These are phyloP conservation scores for Phylloporus sp. DNA, from an alignment of 768 basidiomycete genomes.

Conservation along the genomic window DNA sequence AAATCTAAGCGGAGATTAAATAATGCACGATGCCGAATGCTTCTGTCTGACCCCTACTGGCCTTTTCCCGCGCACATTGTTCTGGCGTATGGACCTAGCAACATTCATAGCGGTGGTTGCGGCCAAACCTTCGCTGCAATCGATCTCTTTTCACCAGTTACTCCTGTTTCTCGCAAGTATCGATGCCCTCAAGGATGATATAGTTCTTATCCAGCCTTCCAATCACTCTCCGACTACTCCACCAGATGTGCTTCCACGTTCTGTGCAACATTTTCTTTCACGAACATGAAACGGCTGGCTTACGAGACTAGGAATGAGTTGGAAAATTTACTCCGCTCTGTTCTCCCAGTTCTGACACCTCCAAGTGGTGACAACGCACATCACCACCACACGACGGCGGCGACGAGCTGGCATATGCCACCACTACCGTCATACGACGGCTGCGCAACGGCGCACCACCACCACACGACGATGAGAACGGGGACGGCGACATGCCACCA, in stretches of 20 bases:
- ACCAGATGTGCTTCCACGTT: background rate
- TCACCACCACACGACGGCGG: too few relatives aligned
- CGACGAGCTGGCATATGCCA: too few relatives aligned
- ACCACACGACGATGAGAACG: too few relatives aligned
- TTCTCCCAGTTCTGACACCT: too few relatives aligned
- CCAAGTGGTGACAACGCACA: too few relatives aligned
- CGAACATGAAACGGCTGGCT: too few relatives aligned
- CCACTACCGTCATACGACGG: too few relatives aligned
- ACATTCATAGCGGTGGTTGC: background rate
- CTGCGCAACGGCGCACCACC: too few relatives aligned
- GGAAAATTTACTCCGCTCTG: too few relatives aligned
- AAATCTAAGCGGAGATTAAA: background rate
- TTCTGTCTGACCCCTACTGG: too few relatives aligned
- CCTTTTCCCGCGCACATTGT: background rate
- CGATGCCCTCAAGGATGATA: background rate
- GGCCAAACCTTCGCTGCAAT: background rate
- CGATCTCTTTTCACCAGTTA: background rate
- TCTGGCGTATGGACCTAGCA: constrained; percentile 7
- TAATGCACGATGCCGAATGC: background rate
- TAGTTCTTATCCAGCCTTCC: constrained; percentile 1
- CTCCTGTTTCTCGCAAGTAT: background rate
- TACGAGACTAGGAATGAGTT: too few relatives aligned
- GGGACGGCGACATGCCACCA: too few relatives aligned
- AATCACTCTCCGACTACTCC: background rate
- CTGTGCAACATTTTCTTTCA: background rate